Evolutionary conservation across 345 rosid species (phyloP), one percentile per base, ranked within the genome.

Genomic region (Erysimum cheiranthoides): DNA sequence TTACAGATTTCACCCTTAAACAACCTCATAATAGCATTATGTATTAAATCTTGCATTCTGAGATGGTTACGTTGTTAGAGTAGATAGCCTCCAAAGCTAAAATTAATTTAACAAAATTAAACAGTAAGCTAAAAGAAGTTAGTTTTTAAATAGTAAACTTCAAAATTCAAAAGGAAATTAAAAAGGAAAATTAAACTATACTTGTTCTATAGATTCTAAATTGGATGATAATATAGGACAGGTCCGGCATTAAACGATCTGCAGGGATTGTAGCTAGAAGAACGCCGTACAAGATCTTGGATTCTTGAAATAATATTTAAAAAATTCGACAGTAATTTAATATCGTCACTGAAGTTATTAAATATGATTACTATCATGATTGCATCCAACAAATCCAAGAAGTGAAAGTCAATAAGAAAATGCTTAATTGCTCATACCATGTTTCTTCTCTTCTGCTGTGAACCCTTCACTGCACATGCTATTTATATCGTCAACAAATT

Each of bases 361-460:
- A 42, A 74, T 65, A 66, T 66, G 13, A 45, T 25, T 46, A 40
- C 14, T 3, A 62, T 21, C 25, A 21, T 21, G 6, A 32, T 32
- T 32, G 28, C 51, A 36, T 65, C 35, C 56, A 43, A 64, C 54
- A 42, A 56, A 74, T 74, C 59, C 59, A 66, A 57, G 39, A 74
- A 47, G 31, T 57, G 27, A 66, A 40, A 74, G 66, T 60, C 58
- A 67, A 25, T 74, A 28, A 66, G 60, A 67, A 66, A 69, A 69
- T 5, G 68, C 39, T 68, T 52, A 51, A 25, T 51, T 38, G 51
- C 10, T 38, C n/a, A 25, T 74, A 11, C 65, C 40, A 45, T n/a
- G 25, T 56, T n/a, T 66, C 30, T 45, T 74, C 49, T 54, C 31
- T 36, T 13, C 18, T 39, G 39, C 38, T 65, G 62, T 56, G 31